Conservation (phyloP, 352 stramenopile species). For the Globisporangium alternatum region DNA sequence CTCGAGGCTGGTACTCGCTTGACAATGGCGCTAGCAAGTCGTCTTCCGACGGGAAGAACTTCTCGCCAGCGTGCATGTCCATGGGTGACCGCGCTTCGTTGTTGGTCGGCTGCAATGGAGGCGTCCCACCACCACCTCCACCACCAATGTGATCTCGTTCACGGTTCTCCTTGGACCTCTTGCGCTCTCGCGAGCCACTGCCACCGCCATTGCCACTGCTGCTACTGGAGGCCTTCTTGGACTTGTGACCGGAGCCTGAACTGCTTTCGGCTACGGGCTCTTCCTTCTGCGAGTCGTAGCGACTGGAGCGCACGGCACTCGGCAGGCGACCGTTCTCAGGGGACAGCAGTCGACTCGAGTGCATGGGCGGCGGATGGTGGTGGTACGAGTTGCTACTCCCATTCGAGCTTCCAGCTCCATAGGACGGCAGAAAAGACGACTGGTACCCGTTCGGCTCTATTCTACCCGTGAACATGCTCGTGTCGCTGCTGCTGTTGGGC, state of each 20-base stretch:
- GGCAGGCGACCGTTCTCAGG: slow-evolving; percentile 30
- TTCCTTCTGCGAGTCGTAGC: slow-evolving; percentile 15
- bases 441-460: slow-evolving; percentile 2
- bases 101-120: slow-evolving; percentile 13
- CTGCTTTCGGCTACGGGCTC: slow-evolving; percentile 11
- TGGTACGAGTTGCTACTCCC: not conserved
- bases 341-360: slow-evolving; percentile 26
- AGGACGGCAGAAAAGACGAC: slow-evolving; percentile 5
- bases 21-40: slow-evolving; percentile 40
- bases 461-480: slow-evolving; percentile 14
- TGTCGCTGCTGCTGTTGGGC: slow-evolving; percentile 23
- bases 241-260: slow-evolving; percentile 5
- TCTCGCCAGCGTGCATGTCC: slow-evolving; percentile 7
- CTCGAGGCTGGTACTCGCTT: slow-evolving; percentile 60
- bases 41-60: slow-evolving; percentile 26
- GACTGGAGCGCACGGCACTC: slow-evolving; percentile 33
- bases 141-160: slow-evolving; percentile 1
- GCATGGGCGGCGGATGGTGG: slow-evolving; percentile 9
- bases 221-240: slow-evolving; percentile 9
- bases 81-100: slow-evolving; percentile 15
- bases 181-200: slow-evolving; percentile 3
- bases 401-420: not conserved
- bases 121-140: not conserved
- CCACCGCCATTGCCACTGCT: slow-evolving; percentile 3
- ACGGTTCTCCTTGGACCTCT: slow-evolving; percentile 9